Evolutionary conservation across 169 alveolate genomes (phyloP), one percentile per base, ranked within the genome.

Genomic region (Miamiensis avidus): DNA sequence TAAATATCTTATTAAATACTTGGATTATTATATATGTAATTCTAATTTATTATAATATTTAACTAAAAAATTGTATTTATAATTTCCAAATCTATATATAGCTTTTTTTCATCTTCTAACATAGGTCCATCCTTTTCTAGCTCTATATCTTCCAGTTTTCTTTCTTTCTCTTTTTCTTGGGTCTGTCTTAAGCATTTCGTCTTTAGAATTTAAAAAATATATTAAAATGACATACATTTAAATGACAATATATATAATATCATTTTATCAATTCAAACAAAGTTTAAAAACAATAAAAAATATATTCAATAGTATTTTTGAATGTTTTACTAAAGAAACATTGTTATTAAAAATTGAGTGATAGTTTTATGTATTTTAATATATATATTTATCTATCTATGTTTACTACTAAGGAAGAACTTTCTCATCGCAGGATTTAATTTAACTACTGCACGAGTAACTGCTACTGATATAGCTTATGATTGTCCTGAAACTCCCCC

Each of bases 41-140:
- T 49, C 20, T 49, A 49, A 11, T 49, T 49, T 49, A n/a, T n/a
- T n/a, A n/a, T n/a, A n/a, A n/a, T n/a, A n/a, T n/a, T n/a, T n/a
- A n/a, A n/a, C n/a, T n/a, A n/a, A n/a, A n/a, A n/a, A n/a, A n/a
- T n/a, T n/a, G n/a, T n/a, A n/a, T n/a, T n/a, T n/a, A n/a, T n/a
- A n/a, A n/a, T n/a, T n/a, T n/a, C n/a, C n/a, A n/a, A n/a, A n/a
- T n/a, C n/a, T n/a, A n/a, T n/a, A n/a, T n/a, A n/a, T n/a, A n/a
- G n/a, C n/a, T n/a, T n/a, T 73, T 73, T 4, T 69, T 79, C 84
- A 79, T 34, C 84, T 65, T 79, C 84, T 79, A 79, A 79, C 84
- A 65, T 79, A 79, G 29, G 84, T 79, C 64, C 65, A 72, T 49
- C 76, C 74, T 32, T 79, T 79, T 79, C 84, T 79, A 29, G 84